These are phyloP conservation scores for Phytophthora sp. DNA, from an alignment of 352 stramenopile species.

Conservation along the genomic window DNA sequence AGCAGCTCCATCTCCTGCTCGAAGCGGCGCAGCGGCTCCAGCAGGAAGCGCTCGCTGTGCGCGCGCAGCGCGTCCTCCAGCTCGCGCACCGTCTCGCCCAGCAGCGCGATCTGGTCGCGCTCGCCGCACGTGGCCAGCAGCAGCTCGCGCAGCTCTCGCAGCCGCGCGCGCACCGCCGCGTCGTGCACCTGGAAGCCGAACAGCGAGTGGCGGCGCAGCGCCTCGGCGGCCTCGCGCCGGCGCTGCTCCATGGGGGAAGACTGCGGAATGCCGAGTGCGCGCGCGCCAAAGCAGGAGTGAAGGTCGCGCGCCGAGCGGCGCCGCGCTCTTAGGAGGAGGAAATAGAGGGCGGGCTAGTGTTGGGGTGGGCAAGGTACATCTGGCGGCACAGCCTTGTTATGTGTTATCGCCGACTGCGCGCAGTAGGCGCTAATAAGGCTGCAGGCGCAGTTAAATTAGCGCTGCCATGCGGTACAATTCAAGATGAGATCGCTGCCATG, in stretches of 20 bases:
- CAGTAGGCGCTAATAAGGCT: too few relatives aligned
- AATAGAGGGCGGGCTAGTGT: too few relatives aligned
- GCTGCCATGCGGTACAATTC: too few relatives aligned
- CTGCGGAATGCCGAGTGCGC: conserved; percentile 17
- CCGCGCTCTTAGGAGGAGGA: too few relatives aligned
- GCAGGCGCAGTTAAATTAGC: too few relatives aligned
- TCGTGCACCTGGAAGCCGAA: conserved; percentile 76
- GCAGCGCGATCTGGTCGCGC: conserved; percentile 50
- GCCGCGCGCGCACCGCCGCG: conserved; percentile 33
- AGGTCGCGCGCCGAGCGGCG: conserved; percentile 10
- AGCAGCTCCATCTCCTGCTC: conserved; percentile 71
- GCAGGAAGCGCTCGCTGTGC: conserved; percentile 52
- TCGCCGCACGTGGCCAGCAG: conserved; percentile 48
- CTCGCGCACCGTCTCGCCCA: conserved; percentile 60
- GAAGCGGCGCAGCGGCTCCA: conserved; percentile 66
- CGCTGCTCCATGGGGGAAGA: conserved; percentile 32
- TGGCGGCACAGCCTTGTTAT: too few relatives aligned
- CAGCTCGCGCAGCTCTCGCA: conserved; percentile 57
- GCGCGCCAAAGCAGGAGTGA: conserved; percentile 32
- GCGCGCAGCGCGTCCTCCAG: conserved; percentile 50
- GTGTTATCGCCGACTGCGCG: too few relatives aligned
- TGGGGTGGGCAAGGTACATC: too few relatives aligned
- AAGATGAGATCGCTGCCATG: too few relatives aligned
- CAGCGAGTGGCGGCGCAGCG: conserved; percentile 46
- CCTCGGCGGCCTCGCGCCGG: conserved; percentile 23